These are phyloP conservation scores for Blastocladiella emersonii DNA, from an alignment of 371 early-diverging fungal genomes.

Conservation along the genomic window DNA sequence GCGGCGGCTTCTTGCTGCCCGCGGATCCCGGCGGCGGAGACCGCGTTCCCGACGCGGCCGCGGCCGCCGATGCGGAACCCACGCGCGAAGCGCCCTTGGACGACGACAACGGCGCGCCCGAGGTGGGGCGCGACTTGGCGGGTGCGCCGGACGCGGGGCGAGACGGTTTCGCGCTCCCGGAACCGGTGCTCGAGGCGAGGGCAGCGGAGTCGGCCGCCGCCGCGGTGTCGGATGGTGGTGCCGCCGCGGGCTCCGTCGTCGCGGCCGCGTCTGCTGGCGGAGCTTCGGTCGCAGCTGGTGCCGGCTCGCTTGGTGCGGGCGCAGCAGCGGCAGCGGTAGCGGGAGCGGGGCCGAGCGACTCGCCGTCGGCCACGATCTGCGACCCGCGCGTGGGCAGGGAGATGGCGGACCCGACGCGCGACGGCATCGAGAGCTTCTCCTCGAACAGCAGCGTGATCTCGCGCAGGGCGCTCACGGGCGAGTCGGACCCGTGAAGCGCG, in stretches of 20 bases:
- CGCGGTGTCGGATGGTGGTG: too few species aligned
- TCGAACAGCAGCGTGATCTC: slow-evolving; percentile 30
- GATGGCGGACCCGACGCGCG: neutral
- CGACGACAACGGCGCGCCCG: neutral
- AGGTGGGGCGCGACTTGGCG: neutral
- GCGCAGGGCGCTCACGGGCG: slow-evolving; percentile 20
- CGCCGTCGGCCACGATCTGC: too few species aligned
- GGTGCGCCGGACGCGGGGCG: neutral
- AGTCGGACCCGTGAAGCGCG: slow-evolving; percentile 29
- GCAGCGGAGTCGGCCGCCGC: neutral
- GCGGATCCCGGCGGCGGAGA: neutral
- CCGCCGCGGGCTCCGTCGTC: too few species aligned
- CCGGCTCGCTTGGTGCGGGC: too few species aligned
- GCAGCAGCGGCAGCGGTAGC: too few species aligned
- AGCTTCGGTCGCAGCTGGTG: too few species aligned
- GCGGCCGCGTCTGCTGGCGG: too few species aligned
- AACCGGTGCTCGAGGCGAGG: too few species aligned
- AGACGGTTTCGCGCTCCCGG: neutral
- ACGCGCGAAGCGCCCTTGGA: neutral
- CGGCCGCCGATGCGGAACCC: neutral
- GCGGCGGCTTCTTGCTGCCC: neutral
- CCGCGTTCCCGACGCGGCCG: neutral
- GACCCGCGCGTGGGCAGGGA: neutral
- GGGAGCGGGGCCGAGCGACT: too few species aligned
- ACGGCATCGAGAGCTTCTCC: neutral